Conservation (phyloP, 176 grass and related monocot species). For the Cocos nucifera region DNA sequence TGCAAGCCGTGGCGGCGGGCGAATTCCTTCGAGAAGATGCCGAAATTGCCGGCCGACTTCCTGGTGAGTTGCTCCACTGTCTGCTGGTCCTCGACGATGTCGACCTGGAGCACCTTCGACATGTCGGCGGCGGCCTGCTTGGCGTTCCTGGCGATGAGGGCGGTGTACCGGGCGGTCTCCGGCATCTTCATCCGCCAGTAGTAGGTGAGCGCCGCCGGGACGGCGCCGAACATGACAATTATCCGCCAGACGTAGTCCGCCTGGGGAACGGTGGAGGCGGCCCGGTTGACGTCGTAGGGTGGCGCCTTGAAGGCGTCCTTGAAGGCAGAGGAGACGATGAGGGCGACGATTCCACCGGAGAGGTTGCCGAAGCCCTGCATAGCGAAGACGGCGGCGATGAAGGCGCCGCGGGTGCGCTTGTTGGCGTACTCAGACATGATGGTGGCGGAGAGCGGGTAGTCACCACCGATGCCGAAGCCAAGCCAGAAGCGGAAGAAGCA, state of each 20-base stretch:
- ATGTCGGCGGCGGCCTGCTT: conserved; percentile 52
- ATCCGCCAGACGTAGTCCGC: neutral
- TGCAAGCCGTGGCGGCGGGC: conserved; percentile 29
- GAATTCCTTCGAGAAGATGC: conserved; percentile 49
- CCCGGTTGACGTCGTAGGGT: neutral
- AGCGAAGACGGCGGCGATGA: neutral
- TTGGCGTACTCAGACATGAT: conserved; percentile 98
- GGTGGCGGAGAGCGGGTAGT: conserved; percentile 71
- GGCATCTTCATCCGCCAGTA: conserved; percentile 76
- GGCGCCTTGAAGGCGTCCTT: neutral
- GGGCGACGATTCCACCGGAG: conserved; percentile 9
- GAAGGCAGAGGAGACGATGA: conserved; percentile 10
- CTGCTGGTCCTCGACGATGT: conserved; percentile 32
- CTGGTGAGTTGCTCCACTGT: conserved; percentile 1
- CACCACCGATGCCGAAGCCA: conserved; percentile 87
- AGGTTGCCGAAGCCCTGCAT: conserved; percentile 14
- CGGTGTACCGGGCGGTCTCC: conserved; percentile 67
- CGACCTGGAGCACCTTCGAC: conserved; percentile 44
- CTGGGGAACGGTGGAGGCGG: neutral
- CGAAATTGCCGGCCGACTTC: conserved; percentile 8
- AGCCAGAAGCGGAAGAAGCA: conserved; percentile 98
- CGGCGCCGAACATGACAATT: too few species aligned
- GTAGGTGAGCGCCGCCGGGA: conserved; percentile 27
- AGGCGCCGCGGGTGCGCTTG: conserved; percentile 44
- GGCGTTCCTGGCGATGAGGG: conserved; percentile 40